These are phyloP conservation scores for Scutellaria barbata DNA, from an alignment of 257 asterid genomes.

Conservation along the genomic window DNA sequence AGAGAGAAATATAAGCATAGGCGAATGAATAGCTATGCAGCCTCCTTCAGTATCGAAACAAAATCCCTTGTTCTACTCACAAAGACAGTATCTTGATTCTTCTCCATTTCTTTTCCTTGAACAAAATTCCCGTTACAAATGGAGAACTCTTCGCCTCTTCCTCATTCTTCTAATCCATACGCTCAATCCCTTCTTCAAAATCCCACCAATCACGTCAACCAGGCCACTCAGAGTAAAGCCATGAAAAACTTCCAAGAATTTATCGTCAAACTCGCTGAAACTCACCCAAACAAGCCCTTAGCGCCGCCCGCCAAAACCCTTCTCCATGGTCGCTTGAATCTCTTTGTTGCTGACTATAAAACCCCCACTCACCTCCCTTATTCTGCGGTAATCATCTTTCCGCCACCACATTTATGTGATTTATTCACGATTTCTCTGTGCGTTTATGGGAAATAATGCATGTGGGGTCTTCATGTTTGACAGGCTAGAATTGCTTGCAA, in stretches of 20 bases:
- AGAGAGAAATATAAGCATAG: too few species aligned
- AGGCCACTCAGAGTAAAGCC: not conserved
- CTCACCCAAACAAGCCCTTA: constrained; percentile 41
- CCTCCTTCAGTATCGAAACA: not conserved
- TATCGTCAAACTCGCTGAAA: constrained; percentile 40
- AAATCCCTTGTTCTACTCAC: not conserved
- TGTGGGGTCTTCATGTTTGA: not conserved
- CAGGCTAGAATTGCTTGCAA: too few species aligned
- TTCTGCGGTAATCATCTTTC: constrained; percentile 46
- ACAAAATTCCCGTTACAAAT: not conserved
- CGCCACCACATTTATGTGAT: not conserved
- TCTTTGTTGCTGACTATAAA: constrained; percentile 36
- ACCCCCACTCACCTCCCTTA: constrained; percentile 62
- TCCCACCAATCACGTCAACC: constrained; percentile 2
- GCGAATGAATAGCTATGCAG: too few species aligned
- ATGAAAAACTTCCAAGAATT: constrained; percentile 43
- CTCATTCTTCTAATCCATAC: constrained; percentile 6
- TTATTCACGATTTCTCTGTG: not conserved
- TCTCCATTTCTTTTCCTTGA: not conserved
- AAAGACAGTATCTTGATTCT: not conserved
- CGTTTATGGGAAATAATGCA: constrained; percentile 3
- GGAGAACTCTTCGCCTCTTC: constrained; percentile 9
- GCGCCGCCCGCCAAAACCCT: constrained; percentile 33
- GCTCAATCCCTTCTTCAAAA: constrained; percentile 13
- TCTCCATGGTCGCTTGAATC: constrained; percentile 37